Conservation (phyloP, 2,329 filamentous ascomycete genomes). For the Fusarium pseudograminearum region DNA sequence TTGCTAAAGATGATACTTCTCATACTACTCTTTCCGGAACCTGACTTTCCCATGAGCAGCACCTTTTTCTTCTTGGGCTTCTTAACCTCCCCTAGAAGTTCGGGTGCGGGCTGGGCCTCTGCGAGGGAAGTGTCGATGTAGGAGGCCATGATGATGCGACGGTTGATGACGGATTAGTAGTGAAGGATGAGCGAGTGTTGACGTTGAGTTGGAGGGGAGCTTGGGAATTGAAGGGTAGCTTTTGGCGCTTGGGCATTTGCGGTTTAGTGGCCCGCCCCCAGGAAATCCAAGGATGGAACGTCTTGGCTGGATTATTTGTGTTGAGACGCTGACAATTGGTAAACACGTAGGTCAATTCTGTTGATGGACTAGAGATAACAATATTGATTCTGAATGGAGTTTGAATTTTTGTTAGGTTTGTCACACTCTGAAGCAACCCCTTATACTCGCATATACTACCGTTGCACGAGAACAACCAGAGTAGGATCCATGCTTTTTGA, state of each 20-base stretch:
- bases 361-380: background rate
- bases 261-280: conserved; percentile 26
- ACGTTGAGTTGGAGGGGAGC: conserved; percentile 24
- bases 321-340: background rate
- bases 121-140: conserved; percentile 51
- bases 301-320: background rate
- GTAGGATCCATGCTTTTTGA: background rate
- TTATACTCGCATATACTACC: background rate
- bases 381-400: background rate
- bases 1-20: conserved; percentile 99
- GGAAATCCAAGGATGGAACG: conserved; percentile 29
- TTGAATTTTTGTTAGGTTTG: background rate
- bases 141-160: conserved; percentile 48
- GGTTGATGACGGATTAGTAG: background rate
- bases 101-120: conserved; percentile 48
- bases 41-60: conserved; percentile 92
- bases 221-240: conserved; percentile 24
- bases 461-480: background rate
- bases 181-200: conserved; percentile 4
- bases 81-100: conserved; percentile 65
- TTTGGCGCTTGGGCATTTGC: conserved; percentile 29
- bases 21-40: conserved; percentile 98
- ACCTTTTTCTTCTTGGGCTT: conserved; percentile 89
- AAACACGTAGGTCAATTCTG: background rate
- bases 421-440: background rate